phyloP scores from a whole-genome alignment of 2,329 filamentous ascomycete genomes.

The Scortechinia acanthostroma region DNA sequence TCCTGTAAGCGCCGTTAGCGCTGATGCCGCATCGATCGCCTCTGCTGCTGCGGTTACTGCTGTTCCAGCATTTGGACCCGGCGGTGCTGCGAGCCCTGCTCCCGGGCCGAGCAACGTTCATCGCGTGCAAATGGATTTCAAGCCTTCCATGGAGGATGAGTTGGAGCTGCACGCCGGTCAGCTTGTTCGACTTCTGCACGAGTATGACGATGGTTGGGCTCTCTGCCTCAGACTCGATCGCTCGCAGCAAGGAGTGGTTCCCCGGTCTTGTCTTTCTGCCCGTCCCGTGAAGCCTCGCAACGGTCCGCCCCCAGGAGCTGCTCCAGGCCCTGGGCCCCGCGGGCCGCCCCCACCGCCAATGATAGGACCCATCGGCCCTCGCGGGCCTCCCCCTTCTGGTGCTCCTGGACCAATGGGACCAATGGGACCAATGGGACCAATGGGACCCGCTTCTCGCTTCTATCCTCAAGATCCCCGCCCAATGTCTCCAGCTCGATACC shows the following conservation, averaged over 20 bases:
- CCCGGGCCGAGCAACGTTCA: constrained; percentile 32
- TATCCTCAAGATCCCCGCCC: constrained; percentile 1
- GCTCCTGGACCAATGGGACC: too few relatives aligned
- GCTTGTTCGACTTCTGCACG: constrained; percentile 57
- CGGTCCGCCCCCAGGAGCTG: neutral
- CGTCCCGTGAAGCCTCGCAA: constrained; percentile 57
- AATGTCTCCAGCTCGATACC: neutral
- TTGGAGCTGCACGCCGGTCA: constrained; percentile 52
- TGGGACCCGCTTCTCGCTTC: neutral
- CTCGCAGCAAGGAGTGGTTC: constrained; percentile 60
- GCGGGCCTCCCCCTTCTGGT: neutral
- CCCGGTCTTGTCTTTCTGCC: constrained; percentile 61
- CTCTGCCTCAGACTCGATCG: constrained; percentile 60
- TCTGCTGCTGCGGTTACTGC: constrained; percentile 16
- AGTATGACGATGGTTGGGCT: constrained; percentile 68
- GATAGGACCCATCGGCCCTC: neutral
- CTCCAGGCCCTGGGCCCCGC: neutral
- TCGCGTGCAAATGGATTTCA: constrained; percentile 63
- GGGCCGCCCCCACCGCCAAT: neutral
- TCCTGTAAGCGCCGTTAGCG: neutral
- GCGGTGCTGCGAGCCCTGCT: constrained; percentile 13
- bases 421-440: neutral
- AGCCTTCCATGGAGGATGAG: constrained; percentile 62
- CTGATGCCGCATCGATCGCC: neutral
- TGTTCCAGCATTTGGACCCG: constrained; percentile 13